These are phyloP conservation scores for Physcomitrium patens DNA, from an alignment of 225 moss, liverwort and hornwort genomes.

Conservation along the genomic window DNA sequence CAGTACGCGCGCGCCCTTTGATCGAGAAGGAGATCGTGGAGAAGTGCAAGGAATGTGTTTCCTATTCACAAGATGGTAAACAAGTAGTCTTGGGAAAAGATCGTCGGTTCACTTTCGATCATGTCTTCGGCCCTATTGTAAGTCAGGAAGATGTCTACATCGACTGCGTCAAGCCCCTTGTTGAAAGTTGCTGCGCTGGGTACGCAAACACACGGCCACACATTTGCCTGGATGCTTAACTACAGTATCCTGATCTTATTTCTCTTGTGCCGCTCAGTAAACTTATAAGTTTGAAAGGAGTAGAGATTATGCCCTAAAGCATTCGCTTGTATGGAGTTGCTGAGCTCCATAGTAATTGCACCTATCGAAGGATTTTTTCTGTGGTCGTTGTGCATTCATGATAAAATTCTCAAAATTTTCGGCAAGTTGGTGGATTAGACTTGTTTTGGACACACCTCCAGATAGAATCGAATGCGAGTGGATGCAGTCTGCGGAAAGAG, in stretches of 20 bases:
- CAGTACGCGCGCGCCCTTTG: conserved; percentile 82
- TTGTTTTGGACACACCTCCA: conserved; percentile 11
- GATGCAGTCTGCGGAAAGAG: neutral
- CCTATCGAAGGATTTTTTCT: conserved; percentile 1
- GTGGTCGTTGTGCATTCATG: conserved; percentile 14
- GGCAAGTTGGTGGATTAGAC: conserved; percentile 7
- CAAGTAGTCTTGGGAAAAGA: conserved; percentile 83
- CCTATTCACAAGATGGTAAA: conserved; percentile 76
- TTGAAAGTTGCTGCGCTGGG: conserved; percentile 94
- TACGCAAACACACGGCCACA: conserved; percentile 33
- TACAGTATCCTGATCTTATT: conserved; percentile 15
- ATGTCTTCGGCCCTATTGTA: conserved; percentile 74
- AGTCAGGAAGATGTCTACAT: conserved; percentile 85
- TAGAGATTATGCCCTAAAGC: neutral
- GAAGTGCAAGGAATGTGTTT: conserved; percentile 79
- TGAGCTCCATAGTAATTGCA: neutral
- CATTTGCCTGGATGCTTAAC: neutral
- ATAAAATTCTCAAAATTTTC: conserved; percentile 15
- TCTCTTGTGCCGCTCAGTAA: conserved; percentile 8
- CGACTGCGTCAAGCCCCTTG: conserved; percentile 92
- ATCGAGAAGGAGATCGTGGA: conserved; percentile 90
- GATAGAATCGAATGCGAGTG: conserved; percentile 1
- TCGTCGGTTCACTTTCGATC: conserved; percentile 87
- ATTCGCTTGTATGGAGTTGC: neutral
- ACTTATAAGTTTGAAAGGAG: conserved; percentile 24